Evolutionary conservation across 2,329 filamentous ascomycete genomes (phyloP).

Genomic region (Dothideomycetes sp.): DNA sequence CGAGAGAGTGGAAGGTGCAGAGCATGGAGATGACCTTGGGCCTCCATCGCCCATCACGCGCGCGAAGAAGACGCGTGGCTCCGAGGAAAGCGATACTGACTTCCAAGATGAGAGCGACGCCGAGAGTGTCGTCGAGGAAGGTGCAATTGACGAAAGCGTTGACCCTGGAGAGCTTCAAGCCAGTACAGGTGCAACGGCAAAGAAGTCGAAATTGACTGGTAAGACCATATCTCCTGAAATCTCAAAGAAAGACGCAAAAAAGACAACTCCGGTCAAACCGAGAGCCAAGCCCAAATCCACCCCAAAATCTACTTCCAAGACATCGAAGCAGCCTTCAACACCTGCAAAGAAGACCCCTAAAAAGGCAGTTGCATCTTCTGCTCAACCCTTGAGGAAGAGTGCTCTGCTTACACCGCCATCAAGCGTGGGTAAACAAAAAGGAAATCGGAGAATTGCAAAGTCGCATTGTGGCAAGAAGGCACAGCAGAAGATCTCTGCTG

Average conservation of each 20-base stretch:
- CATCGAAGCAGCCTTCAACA: slow-evolving; percentile 5
- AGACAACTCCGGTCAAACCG: neutral
- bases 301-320: slow-evolving; percentile 1
- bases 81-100: slow-evolving; percentile 38
- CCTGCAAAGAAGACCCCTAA: slow-evolving; percentile 6
- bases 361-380: too few relatives aligned
- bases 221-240: slow-evolving; percentile 3
- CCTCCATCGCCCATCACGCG: too few relatives aligned
- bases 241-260: neutral
- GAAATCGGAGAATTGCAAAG: too few relatives aligned
- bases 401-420: too few relatives aligned
- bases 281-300: neutral
- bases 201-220: slow-evolving; percentile 7
- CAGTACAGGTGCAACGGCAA: slow-evolving; percentile 4
- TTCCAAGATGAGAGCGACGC: slow-evolving; percentile 33
- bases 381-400: neutral
- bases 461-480: too few relatives aligned
- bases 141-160: slow-evolving; percentile 14
- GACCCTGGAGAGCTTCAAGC: slow-evolving; percentile 8
- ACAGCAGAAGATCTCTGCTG: too few relatives aligned
- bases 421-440: too few relatives aligned
- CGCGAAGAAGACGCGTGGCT: too few relatives aligned
- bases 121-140: slow-evolving; percentile 20
- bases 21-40: slow-evolving; percentile 11
- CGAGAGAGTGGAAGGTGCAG: slow-evolving; percentile 13